Base-by-base conservation (phyloP, 2,329 filamentous ascomycete species). In the Phyllachora maydis region DNA sequence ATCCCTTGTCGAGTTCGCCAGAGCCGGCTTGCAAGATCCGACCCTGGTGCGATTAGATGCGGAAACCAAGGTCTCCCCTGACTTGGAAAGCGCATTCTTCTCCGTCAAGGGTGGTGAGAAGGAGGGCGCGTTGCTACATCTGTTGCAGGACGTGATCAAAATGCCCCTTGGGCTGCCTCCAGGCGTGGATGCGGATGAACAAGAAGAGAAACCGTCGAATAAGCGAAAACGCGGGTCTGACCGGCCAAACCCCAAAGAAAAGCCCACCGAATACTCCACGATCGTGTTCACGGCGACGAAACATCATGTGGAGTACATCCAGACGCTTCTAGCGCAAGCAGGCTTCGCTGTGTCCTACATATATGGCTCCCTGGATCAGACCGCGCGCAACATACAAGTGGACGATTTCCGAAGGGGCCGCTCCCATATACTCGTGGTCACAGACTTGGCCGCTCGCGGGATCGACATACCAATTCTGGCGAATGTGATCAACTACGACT, bases 401-500 rank as follows among this genome's bases (percentile, higher is more conserved):
- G 74, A 91, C 28, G 73, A 83, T 32, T 98, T 98, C 45, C 64
- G 90, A 28, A 61, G 59, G 13, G 88, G 88, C 5, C 64, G 74
- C 32, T 76, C 79, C 0, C 85, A 92, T 35, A 82, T 98, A 22
- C 53, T 98, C 6, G 83, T 98, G 3, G 85, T 95, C 21, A 98
- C 88, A 1, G 88, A 98, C 43, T 82, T 98, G 25, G 88, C 88
- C 9, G 88, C 88, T 12, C 66, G 88, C 57, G 85, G 88, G 67
- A 90, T 98, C 30, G 88, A 98, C 66, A 92, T 98, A 35, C 88
- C 88, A 0, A 65, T 93, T 22, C 60, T 98, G 17, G 83, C 81
- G 27, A 95, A 98, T 42, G 88, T 98, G 28, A 85, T 98, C 55
- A 95, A 98, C 55, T 98, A 91, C 48, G 85, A 95, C 41, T 98